These are phyloP conservation scores for Ulmus americana DNA, from an alignment of 331 rosid genomes.

Conservation along the genomic window DNA sequence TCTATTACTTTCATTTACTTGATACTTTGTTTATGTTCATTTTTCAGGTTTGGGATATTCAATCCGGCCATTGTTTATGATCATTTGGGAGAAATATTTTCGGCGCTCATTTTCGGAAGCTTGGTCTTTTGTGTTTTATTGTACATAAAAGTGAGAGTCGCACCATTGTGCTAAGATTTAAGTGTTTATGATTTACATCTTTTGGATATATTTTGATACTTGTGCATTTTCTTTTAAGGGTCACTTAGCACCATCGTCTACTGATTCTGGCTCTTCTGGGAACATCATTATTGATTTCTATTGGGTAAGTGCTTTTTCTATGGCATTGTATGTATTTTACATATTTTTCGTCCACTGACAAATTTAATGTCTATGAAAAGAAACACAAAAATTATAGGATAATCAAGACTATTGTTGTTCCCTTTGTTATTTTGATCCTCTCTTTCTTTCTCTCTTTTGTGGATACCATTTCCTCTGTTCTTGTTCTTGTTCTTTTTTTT, in stretches of 20 bases:
- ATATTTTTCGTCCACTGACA: neutral
- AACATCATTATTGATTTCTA: slow-evolving; percentile 82
- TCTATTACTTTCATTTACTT: neutral
- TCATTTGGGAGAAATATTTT: slow-evolving; percentile 91
- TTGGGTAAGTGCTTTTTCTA: slow-evolving; percentile 57
- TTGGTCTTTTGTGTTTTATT: slow-evolving; percentile 74
- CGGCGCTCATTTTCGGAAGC: slow-evolving; percentile 86
- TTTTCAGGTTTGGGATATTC: slow-evolving; percentile 87
- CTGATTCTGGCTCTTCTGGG: slow-evolving; percentile 88
- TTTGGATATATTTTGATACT: slow-evolving; percentile 23
- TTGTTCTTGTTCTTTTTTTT: too few species aligned
- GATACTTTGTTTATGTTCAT: slow-evolving; percentile 12
- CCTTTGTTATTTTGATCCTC: neutral
- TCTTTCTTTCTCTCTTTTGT: too few species aligned
- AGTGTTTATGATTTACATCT: slow-evolving; percentile 8
- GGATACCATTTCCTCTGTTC: too few species aligned
- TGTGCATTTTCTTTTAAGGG: slow-evolving; percentile 46
- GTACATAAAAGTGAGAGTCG: slow-evolving; percentile 69
- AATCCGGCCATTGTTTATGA: slow-evolving; percentile 73
- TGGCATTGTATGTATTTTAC: neutral
- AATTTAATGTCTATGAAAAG: neutral
- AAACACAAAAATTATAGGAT: neutral
- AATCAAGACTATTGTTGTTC: neutral
- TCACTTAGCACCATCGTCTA: slow-evolving; percentile 77
- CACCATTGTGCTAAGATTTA: neutral